Evolutionary conservation across 148 eudicot species (phyloP), one percentile per base, ranked within the genome.

Genomic region (Suaeda aralocaspica): DNA sequence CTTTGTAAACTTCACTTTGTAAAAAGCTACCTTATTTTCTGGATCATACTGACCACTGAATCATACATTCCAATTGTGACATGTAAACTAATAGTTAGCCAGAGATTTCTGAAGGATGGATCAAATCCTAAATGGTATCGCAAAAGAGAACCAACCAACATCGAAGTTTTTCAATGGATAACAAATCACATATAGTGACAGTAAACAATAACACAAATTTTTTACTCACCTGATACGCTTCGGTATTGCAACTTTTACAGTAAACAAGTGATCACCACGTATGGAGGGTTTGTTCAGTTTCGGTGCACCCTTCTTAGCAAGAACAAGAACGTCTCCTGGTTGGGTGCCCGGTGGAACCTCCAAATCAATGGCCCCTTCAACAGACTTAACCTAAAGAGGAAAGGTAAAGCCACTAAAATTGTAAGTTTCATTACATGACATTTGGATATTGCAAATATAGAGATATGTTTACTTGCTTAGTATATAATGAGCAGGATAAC

Each of bases 261-360:
- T 84, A 75, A 94, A 91, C 31, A 89, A 77, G 82, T 94, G 99
- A 70, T 94, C 97, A 18, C 99, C 97, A 4, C 97, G 97, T 81
- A 89, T 84, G 26, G 99, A 89, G 66, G 99, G 97, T 78, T 78
- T 87, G 78, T 89, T 91, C 71, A 94, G 75, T 78, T 87, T 94
- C 16, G 99, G 99, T 44, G 80, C 97, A 78, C 99, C 99, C 83
- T 83, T 91, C 78, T 83, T 94, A 24, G 91, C 89, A 74, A 94
- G 83, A 80, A 94, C 97, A 72, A 94, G 97, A 64, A 91, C 85
- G 78, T 91, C 99, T 62, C 96, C 97, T 28, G 99, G 99, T 72
- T 94, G 99, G 77, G 99, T 87, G 70, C 99, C 96, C 8, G 96
- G 83, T 64, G 99, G 97, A 80, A 94, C 83, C 74, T 82, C 87